Evolutionary conservation across 345 rosid species (phyloP), one percentile per base, ranked within the genome.

Genomic region (Populus euphratica): DNA sequence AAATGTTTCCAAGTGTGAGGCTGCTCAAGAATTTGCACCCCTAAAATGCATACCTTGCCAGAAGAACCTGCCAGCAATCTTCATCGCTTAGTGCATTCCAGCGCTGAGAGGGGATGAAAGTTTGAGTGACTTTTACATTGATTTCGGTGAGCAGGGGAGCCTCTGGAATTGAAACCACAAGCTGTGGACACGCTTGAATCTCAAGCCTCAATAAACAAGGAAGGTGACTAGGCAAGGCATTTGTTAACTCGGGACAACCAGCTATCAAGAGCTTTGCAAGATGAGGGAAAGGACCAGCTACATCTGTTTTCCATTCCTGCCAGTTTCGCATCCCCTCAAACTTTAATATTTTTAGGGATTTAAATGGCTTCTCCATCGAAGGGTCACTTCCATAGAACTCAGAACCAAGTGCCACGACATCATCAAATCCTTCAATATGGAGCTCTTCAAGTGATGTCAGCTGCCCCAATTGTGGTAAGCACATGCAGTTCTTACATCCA

Each of bases 401-500:
- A 27, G 27, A 27, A 27, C 27, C 27, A 27, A 27, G 1, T 27
- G 27, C 27, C 27, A 27, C 27, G 27, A 27, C 27, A 27, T 27
- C 27, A 27, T 27, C 27, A 27, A 27, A 27, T 27, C 27, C 27
- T 27, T 27, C 27, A 27, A 27, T 27, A 27, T 27, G 27, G 27
- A 27, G 27, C 27, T 27, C 27, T 27, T 27, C 27, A 27, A 27
- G n/a, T n/a, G 41, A 50, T 7, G 43, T 20, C 10, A 80, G 25
- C 39, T 38, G 73, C 63, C 80, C 83, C 20, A 76, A 63, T 1
- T 80, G 35, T 31, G 83, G 70, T 3, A 80, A 23, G 0, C 6
- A 2, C 21, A 38, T 18, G 33, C 69, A 72, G 41, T 69, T 17
- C 5, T 56, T 56, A 2, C 73, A 76, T 16, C 56, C 54, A 23